Percentiles rank a stretch among this genome's conserved stretches.
These are phyloP conservation scores for Picea mariana DNA, from an alignment of 83 land plant genomes.

Conservation along the genomic window DNA sequence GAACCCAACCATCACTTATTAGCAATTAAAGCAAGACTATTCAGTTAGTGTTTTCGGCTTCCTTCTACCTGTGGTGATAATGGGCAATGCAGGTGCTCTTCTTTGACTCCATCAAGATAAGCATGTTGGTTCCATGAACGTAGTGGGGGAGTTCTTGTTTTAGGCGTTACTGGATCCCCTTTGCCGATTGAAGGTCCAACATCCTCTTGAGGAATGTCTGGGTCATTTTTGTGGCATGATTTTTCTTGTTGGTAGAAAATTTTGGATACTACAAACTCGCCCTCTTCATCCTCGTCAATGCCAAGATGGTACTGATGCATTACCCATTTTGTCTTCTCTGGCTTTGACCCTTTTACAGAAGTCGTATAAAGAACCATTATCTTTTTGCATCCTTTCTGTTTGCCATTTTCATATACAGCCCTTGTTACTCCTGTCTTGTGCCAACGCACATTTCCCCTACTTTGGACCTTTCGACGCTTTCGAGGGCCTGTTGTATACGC, in stretches of 20 bases:
- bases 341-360: constrained; percentile 42
- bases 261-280: constrained; percentile 60
- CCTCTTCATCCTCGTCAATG: constrained; percentile 58
- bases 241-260: constrained; percentile 34
- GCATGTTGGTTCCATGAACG: constrained; percentile 17
- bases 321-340: constrained; percentile 67
- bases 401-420: constrained; percentile 55
- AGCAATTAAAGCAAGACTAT: constrained; percentile 2
- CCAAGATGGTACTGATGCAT: constrained; percentile 82
- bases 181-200: background rate
- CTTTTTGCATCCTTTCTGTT: constrained; percentile 68
- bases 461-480: constrained; percentile 65
- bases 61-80: background rate
- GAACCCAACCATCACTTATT: background rate
- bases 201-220: constrained; percentile 10
- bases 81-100: background rate
- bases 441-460: constrained; percentile 53
- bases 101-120: background rate
- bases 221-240: constrained; percentile 26
- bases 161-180: constrained; percentile 51
- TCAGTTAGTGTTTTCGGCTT: background rate
- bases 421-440: constrained; percentile 81
- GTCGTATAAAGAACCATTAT: constrained; percentile 75
- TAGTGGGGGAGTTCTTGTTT: constrained; percentile 53
- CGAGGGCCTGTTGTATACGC: constrained; percentile 69